Evolutionary conservation across 257 asterid species (phyloP).

Genomic region (Ocimum tenuiflorum): DNA sequence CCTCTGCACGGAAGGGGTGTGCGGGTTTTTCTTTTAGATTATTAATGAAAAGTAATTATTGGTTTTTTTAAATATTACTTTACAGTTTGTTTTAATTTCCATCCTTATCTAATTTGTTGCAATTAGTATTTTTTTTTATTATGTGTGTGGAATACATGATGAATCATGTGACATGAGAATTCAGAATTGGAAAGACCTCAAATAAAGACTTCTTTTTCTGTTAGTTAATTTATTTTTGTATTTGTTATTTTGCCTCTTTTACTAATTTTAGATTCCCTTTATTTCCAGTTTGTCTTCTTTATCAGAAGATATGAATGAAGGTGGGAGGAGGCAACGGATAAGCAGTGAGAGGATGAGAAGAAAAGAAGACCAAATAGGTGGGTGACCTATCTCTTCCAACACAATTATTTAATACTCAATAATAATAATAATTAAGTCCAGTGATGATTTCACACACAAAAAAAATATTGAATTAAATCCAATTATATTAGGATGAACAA

Average conservation of each 20-base stretch:
- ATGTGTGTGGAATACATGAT: conserved; percentile 3
- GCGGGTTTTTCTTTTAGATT: too few species aligned
- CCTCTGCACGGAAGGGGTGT: too few species aligned
- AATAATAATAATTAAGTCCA: neutral
- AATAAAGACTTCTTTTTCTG: conserved; percentile 19
- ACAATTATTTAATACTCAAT: neutral
- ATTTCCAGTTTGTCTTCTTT: conserved; percentile 29
- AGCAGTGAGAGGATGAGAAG: conserved; percentile 69
- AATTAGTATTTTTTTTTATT: conserved; percentile 12
- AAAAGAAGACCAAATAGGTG: conserved; percentile 34
- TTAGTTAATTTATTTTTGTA: conserved; percentile 12
- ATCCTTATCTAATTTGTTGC: conserved; percentile 27
- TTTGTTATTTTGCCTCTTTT: neutral
- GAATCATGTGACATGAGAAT: conserved; percentile 33
- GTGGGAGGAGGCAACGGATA: conserved; percentile 41
- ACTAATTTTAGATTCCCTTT: conserved; percentile 28
- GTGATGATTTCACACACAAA: neutral
- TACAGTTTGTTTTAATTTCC: neutral
- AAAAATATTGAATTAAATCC: too few species aligned
- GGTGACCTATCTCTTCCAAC: conserved; percentile 50
- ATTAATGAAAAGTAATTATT: too few species aligned
- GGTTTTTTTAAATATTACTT: neutral
- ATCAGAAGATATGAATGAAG: conserved; percentile 24
- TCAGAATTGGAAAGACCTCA: conserved; percentile 22
- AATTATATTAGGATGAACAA: too few species aligned